Conservation (phyloP, 2,329 filamentous ascomycete species). For the Hymenoscyphus occultus region DNA sequence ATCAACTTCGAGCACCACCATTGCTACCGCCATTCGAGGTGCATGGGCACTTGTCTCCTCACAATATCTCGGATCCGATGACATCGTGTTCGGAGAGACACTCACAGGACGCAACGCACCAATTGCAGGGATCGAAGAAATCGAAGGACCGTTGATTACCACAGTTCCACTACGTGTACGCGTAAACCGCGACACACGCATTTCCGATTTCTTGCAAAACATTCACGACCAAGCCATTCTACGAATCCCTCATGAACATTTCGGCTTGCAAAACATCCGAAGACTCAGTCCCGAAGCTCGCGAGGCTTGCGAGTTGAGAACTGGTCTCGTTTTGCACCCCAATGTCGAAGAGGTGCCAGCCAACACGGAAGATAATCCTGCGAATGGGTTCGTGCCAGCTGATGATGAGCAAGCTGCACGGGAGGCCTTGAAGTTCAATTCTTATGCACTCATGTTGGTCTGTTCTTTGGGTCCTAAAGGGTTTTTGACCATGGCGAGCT, state of each 20-base stretch:
- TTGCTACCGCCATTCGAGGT: constrained; percentile 28
- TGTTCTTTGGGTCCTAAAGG: constrained; percentile 43
- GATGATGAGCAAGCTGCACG: constrained; percentile 15
- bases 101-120: constrained; percentile 43
- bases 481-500: constrained; percentile 44
- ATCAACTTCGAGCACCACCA: constrained; percentile 19
- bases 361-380: constrained; percentile 3
- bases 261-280: constrained; percentile 30
- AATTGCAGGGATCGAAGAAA: constrained; percentile 41
- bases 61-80: constrained; percentile 39
- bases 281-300: constrained; percentile 26
- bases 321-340: constrained; percentile 28
- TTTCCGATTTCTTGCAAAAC: constrained; percentile 43
- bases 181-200: constrained; percentile 33
- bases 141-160: constrained; percentile 44
- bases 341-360: constrained; percentile 24
- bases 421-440: constrained; percentile 42
- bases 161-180: constrained; percentile 43
- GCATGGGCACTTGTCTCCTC: constrained; percentile 44
- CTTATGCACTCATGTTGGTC: constrained; percentile 49
- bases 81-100: constrained; percentile 45
- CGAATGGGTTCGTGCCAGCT: constrained; percentile 1
- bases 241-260: constrained; percentile 42
- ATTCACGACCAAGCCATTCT: constrained; percentile 47
- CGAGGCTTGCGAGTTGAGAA: constrained; percentile 25